Conservation (phyloP, 768 basidiomycete genomes). For the Termitomyces sp. region DNA sequence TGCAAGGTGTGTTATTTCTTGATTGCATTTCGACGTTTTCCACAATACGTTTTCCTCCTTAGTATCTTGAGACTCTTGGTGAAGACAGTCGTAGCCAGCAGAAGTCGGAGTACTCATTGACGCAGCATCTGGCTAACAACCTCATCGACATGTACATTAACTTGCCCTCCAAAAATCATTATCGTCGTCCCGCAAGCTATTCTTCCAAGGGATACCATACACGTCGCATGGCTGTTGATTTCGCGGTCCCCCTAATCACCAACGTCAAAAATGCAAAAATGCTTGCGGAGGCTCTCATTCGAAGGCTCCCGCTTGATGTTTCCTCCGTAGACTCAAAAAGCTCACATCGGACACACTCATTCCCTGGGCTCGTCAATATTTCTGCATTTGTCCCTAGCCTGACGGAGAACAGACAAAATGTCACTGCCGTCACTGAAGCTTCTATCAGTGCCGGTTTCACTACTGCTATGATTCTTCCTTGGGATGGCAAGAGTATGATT, state of each 20-base stretch:
- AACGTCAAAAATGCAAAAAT: slow-evolving; percentile 99
- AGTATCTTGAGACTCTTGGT: slow-evolving; percentile 88
- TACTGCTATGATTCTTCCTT: slow-evolving; percentile 71
- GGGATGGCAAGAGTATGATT: slow-evolving; percentile 56
- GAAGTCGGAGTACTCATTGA: slow-evolving; percentile 96
- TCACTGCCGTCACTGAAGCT: slow-evolving; percentile 68
- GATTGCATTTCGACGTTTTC: not conserved
- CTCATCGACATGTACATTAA: slow-evolving; percentile 99
- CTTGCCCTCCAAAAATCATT: slow-evolving; percentile 95
- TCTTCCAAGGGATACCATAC: slow-evolving; percentile 96
- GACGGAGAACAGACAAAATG: slow-evolving; percentile 49
- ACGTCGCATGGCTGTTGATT: slow-evolving; percentile 98
- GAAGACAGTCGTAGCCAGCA: slow-evolving; percentile 71
- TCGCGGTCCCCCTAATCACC: slow-evolving; percentile 94
- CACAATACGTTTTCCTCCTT: not conserved
- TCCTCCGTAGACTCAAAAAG: slow-evolving; percentile 91
- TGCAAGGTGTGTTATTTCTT: slow-evolving; percentile 64
- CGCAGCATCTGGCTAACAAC: slow-evolving; percentile 94
- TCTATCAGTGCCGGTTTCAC: slow-evolving; percentile 90
- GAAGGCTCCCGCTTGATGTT: slow-evolving; percentile 87
- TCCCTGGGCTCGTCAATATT: slow-evolving; percentile 91
- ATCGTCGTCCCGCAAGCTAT: slow-evolving; percentile 94
- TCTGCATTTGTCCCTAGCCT: slow-evolving; percentile 80
- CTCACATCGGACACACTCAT: slow-evolving; percentile 82
- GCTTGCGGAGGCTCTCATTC: slow-evolving; percentile 86